These are phyloP conservation scores for Tricholoma sp. DNA, from an alignment of 768 basidiomycete genomes.

Conservation along the genomic window DNA sequence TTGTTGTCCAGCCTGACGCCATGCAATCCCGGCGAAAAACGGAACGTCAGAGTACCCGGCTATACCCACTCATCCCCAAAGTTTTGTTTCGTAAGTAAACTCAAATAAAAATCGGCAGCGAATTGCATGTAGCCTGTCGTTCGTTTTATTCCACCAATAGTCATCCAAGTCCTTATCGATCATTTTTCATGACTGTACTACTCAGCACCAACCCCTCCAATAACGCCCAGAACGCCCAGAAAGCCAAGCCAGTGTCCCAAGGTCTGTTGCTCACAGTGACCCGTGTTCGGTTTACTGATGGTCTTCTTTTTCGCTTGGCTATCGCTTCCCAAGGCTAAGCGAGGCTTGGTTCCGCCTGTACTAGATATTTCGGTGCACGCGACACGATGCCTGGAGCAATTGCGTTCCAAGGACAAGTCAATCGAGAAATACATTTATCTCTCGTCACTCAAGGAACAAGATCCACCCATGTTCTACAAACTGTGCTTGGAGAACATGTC, in stretches of 20 bases:
- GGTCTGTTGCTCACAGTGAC: conserved; percentile 34
- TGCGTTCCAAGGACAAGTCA: conserved; percentile 66
- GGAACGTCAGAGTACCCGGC: conserved; percentile 9
- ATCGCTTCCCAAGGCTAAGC: conserved; percentile 41
- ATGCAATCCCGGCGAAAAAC: conserved; percentile 2
- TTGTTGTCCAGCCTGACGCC: too few relatives aligned
- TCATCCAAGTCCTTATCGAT: background rate
- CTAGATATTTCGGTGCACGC: conserved; percentile 49
- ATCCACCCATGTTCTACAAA: conserved; percentile 74
- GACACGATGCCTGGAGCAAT: conserved; percentile 59
- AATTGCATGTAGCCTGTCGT: background rate
- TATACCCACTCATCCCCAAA: conserved; percentile 9
- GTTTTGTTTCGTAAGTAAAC: background rate
- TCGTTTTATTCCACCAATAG: conserved; percentile 1
- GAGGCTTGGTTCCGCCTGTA: conserved; percentile 58
- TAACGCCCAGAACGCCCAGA: conserved; percentile 69
- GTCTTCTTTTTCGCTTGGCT: conserved; percentile 6
- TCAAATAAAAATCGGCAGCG: background rate
- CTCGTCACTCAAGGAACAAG: conserved; percentile 64
- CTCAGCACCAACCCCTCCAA: conserved; percentile 71
- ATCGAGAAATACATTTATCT: conserved; percentile 89
- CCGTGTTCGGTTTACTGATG: background rate
- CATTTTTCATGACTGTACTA: conserved; percentile 45
- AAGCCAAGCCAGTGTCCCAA: conserved; percentile 55
- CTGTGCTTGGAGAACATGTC: conserved; percentile 69